Base-by-base conservation (phyloP, 306 rosid genomes). In the Inga oerstediana region DNA sequence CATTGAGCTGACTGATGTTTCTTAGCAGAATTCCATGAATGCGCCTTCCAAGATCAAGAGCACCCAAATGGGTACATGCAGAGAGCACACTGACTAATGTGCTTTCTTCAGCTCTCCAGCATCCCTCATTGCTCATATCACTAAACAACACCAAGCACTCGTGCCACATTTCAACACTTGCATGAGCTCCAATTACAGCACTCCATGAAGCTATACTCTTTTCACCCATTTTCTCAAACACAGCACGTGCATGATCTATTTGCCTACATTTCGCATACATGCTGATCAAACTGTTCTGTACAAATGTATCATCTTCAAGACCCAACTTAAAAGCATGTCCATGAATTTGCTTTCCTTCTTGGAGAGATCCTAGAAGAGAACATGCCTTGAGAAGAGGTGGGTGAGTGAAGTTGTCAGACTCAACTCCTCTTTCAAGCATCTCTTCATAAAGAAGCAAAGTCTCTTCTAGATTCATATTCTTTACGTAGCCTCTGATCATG, bases 141-240 rank as follows among this genome's bases (percentile, higher is more conserved):
- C 89, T 89, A 82, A 91, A 94, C 73, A 90, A 90, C 69, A 67
- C 72, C 84, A 95, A 81, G 80, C 97, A 91, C 39, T 91, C 97
- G 35, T 82, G 51, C 98, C 98, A 95, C 88, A 91, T 72, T 8
- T 89, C 92, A 45, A 78, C 79, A 83, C 83, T 76, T 76, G 90
- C 94, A 87, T 93, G 92, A 80, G 92, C 98, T 77, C 91, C 88
- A 88, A 95, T 91, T 32, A 91, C 79, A 56, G 94, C 89, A 88
- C 98, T 93, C 98, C 98, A 95, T 41, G 98, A 91, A 79, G 97
- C 97, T 48, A 89, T 87, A 84, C 88, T 93, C 84, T 65, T 95
- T 34, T 84, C 90, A 72, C 19, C 79, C 82, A 93, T 85, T 72
- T 83, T 37, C 77, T 83, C 87, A 85, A 95, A 95, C 77, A 93